Conservation (phyloP, 805 yeast genomes). For the Lachancea meyersii region DNA sequence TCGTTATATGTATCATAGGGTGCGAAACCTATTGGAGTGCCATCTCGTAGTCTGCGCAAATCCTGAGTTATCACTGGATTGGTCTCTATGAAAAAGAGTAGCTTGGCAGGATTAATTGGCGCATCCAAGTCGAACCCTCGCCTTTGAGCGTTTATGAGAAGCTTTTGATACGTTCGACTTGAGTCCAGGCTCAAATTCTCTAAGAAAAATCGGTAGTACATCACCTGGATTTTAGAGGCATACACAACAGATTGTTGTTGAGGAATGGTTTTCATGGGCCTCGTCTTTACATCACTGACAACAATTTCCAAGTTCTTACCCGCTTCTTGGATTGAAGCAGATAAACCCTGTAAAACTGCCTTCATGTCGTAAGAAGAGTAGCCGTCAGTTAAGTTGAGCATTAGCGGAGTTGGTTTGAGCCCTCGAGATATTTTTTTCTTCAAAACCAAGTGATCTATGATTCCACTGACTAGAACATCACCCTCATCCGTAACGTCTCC, state of each 20-base stretch:
- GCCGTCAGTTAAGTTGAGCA: not conserved
- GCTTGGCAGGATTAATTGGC: conserved; percentile 40
- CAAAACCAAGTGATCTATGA: conserved; percentile 46
- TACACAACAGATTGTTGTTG: conserved; percentile 42
- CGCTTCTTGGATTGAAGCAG: conserved; percentile 2
- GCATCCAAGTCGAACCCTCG: conserved; percentile 44
- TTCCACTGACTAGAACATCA: conserved; percentile 52
- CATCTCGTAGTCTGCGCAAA: conserved; percentile 40
- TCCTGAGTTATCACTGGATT: conserved; percentile 39
- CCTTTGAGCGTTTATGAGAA: conserved; percentile 42
- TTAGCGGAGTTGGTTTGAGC: conserved; percentile 4
- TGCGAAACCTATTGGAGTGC: conserved; percentile 38
- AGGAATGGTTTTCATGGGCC: conserved; percentile 42
- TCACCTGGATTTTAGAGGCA: conserved; percentile 53
- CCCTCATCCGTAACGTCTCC: conserved; percentile 17
- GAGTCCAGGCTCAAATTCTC: conserved; percentile 32
- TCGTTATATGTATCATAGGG: conserved; percentile 33
- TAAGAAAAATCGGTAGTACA: conserved; percentile 49
- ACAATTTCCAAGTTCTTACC: conserved; percentile 22
- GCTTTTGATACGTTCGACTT: conserved; percentile 35
- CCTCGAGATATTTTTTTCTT: not conserved
- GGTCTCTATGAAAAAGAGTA: conserved; percentile 36
- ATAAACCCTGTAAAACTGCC: conserved; percentile 15
- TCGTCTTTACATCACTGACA: conserved; percentile 58
- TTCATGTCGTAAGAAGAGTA: conserved; percentile 9